These are phyloP conservation scores for Candida sp. DNA, from an alignment of 1,139 yeast species.

Conservation along the genomic window DNA sequence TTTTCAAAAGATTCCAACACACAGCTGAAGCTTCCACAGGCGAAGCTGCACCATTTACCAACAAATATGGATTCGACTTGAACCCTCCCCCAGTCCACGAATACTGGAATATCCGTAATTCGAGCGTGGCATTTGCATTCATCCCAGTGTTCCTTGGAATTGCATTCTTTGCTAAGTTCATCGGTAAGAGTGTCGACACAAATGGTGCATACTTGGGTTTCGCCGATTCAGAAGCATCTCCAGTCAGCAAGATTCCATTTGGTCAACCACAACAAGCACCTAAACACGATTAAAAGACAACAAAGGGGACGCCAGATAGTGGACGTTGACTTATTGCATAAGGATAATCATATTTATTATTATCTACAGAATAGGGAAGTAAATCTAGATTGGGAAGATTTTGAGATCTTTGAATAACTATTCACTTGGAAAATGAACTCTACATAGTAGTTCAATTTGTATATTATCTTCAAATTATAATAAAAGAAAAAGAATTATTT, in stretches of 20 bases:
- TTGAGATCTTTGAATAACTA: background rate
- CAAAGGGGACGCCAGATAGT: background rate
- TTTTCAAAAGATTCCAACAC: constrained; percentile 34
- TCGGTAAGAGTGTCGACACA: constrained; percentile 33
- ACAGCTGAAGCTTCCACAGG: constrained; percentile 25
- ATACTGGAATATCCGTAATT: constrained; percentile 49
- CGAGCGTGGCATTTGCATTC: constrained; percentile 40
- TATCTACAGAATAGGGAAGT: background rate
- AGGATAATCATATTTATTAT: background rate
- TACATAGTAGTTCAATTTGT: constrained; percentile 2
- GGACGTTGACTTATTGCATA: background rate
- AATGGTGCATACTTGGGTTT: constrained; percentile 36
- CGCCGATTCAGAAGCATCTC: constrained; percentile 44
- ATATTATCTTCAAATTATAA: constrained; percentile 1
- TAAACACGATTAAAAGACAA: constrained; percentile 1
- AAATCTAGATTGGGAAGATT: too few relatives aligned
- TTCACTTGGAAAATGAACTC: background rate
- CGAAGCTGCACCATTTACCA: constrained; percentile 36
- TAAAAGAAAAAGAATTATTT: background rate
- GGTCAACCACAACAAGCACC: constrained; percentile 39
- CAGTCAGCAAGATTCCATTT: constrained; percentile 38
- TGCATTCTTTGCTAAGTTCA: constrained; percentile 37
- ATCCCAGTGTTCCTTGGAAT: constrained; percentile 41
- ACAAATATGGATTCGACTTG: constrained; percentile 47
- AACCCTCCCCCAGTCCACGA: constrained; percentile 53